Evolutionary conservation across 2,329 filamentous ascomycete genomes (phyloP).

Genomic region (Plectosphaerella plurivora): DNA sequence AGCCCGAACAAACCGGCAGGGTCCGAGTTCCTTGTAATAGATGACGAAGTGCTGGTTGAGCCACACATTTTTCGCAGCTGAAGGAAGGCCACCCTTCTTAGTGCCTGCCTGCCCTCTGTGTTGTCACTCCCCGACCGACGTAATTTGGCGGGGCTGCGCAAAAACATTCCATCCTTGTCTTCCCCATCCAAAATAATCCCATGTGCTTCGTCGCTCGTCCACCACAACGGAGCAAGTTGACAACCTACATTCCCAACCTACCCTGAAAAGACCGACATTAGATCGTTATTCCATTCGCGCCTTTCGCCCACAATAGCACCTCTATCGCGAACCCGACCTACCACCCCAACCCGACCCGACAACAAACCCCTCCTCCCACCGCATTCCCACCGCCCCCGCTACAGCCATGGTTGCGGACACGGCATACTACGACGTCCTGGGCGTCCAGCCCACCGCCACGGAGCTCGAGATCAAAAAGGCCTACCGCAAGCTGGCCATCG

Average conservation of each 20-base stretch:
- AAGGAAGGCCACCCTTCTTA: too few species aligned
- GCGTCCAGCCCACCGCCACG: constrained; percentile 77
- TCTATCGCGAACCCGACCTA: background rate
- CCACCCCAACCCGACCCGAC: background rate
- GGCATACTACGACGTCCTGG: constrained; percentile 81
- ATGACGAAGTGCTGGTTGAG: too few species aligned
- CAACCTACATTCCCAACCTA: too few species aligned
- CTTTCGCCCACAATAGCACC: too few species aligned
- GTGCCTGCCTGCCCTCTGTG: too few species aligned
- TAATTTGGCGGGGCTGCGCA: constrained; percentile 16
- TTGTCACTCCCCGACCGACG: constrained; percentile 8
- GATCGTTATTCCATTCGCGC: too few species aligned
- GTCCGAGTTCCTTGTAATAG: too few species aligned
- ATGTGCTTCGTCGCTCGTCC: background rate
- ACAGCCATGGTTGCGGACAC: constrained; percentile 80
- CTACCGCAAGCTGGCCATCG: constrained; percentile 90
- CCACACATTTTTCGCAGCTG: background rate
- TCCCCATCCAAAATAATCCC: background rate
- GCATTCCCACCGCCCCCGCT: background rate
- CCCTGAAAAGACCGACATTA: too few species aligned
- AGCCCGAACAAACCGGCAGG: too few species aligned
- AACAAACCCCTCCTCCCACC: background rate
- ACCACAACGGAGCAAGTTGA: background rate
- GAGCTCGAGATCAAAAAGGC: constrained; percentile 96
- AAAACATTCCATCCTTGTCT: constrained; percentile 5